Evolutionary conservation across 768 basidiomycete genomes (phyloP).

Genomic region (Lentinula lateritia): DNA sequence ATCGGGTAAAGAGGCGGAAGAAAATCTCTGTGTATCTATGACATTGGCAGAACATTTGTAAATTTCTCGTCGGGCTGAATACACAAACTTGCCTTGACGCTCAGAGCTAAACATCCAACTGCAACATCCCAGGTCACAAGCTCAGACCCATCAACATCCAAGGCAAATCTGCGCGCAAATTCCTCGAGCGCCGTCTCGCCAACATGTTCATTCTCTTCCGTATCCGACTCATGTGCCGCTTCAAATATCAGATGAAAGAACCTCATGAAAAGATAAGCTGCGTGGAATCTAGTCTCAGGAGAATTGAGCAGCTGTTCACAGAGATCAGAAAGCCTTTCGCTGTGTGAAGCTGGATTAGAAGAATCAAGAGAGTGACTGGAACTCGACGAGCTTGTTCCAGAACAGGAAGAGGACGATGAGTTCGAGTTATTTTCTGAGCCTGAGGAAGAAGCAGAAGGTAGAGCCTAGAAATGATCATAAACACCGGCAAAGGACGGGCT

Average conservation of each 20-base stretch:
- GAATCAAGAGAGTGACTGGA: neutral
- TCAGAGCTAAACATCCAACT: constrained; percentile 51
- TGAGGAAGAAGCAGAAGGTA: neutral
- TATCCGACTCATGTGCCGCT: neutral
- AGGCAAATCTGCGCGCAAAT: neutral
- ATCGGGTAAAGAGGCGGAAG: constrained; percentile 51
- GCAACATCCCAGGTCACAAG: constrained; percentile 54
- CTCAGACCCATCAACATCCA: constrained; percentile 19
- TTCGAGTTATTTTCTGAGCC: neutral
- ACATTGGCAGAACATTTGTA: neutral
- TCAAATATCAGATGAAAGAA: constrained; percentile 42
- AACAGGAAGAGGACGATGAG: constrained; percentile 1
- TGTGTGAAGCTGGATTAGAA: constrained; percentile 8
- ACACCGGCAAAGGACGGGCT: neutral
- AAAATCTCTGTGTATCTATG: constrained; percentile 60
- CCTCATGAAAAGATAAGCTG: constrained; percentile 52
- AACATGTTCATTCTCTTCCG: neutral
- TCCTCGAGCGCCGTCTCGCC: neutral
- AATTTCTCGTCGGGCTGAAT: neutral
- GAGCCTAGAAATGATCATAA: neutral
- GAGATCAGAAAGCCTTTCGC: constrained; percentile 24
- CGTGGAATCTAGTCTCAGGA: constrained; percentile 61
- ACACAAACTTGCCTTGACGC: constrained; percentile 45
- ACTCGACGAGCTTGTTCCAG: neutral
- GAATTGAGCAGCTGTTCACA: constrained; percentile 49